Conservation (phyloP, 805 yeast genomes). For the Candida nitratophila region DNA sequence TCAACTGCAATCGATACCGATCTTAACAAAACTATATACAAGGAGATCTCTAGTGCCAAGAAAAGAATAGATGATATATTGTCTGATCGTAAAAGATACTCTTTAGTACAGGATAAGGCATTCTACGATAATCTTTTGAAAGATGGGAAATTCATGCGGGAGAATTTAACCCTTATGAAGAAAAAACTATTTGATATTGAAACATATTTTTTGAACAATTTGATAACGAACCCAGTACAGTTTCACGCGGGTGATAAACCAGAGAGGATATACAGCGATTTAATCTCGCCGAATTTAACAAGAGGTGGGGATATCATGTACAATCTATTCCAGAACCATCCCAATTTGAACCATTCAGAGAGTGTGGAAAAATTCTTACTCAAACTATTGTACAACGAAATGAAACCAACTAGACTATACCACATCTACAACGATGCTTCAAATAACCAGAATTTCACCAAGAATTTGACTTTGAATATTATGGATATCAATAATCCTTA, state of each 20-base stretch:
- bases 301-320: not conserved
- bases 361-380: constrained; percentile 18
- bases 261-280: not conserved
- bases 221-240: too few relatives aligned
- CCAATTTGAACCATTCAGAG: not conserved
- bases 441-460: constrained; percentile 26
- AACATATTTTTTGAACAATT: not conserved
- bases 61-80: too few relatives aligned
- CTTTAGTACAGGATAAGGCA: not conserved
- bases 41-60: not conserved
- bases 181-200: not conserved
- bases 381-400: constrained; percentile 18
- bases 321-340: not conserved
- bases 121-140: not conserved
- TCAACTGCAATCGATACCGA: too few relatives aligned
- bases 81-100: too few relatives aligned
- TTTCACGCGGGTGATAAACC: too few relatives aligned
- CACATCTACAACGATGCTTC: constrained; percentile 20
- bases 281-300: not conserved
- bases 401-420: constrained; percentile 24
- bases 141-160: not conserved
- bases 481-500: constrained; percentile 52
- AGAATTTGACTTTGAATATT: constrained; percentile 25
- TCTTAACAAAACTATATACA: too few relatives aligned
- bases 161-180: not conserved